These are phyloP conservation scores for Volvox reticuliferus DNA, from an alignment of 139 green algal species.

Conservation along the genomic window DNA sequence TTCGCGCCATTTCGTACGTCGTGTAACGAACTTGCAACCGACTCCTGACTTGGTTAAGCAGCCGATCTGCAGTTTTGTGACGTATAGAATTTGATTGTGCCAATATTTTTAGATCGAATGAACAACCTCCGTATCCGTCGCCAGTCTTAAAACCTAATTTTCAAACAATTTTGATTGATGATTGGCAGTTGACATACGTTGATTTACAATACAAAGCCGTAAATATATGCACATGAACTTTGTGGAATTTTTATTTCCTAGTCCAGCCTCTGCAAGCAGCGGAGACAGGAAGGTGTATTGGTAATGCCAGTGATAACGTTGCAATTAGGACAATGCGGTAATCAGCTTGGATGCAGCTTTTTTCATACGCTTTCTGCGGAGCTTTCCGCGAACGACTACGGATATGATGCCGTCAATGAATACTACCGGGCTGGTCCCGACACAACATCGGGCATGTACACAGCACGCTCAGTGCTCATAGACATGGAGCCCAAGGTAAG, in stretches of 20 bases:
- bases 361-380: slow-evolving; percentile 76
- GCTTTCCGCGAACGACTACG: slow-evolving; percentile 50
- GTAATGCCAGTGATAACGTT: slow-evolving; percentile 83
- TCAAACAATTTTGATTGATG: background rate
- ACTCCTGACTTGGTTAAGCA: too few species aligned
- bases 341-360: slow-evolving; percentile 82
- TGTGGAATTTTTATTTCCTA: background rate
- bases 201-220: background rate
- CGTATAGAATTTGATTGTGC: too few species aligned
- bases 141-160: background rate
- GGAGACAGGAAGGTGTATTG: background rate
- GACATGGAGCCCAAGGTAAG: slow-evolving; percentile 92
- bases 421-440: slow-evolving; percentile 61
- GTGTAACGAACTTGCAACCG: too few species aligned
- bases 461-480: slow-evolving; percentile 81
- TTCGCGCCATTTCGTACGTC: too few species aligned
- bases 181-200: background rate
- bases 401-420: slow-evolving; percentile 50
- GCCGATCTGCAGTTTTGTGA: too few species aligned
- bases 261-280: background rate
- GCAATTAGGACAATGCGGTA: slow-evolving; percentile 89
- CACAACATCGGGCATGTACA: background rate
- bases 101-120: too few species aligned
- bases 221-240: too few species aligned
- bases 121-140: background rate